Base-by-base conservation (phyloP, 78 protist genomes). In the Speleostelium caveatum region DNA sequence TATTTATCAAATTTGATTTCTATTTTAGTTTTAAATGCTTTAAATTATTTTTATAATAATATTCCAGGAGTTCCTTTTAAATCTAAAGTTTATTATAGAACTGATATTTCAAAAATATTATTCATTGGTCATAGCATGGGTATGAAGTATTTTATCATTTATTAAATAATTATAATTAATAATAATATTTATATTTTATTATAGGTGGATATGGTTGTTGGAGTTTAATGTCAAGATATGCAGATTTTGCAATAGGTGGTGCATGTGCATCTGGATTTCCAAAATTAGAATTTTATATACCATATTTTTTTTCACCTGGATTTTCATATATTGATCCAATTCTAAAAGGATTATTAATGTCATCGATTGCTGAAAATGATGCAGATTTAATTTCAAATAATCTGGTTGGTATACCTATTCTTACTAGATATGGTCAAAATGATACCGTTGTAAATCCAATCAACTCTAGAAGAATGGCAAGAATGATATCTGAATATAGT, bases 361-460 rank as follows among this genome's bases (percentile, higher is more conserved):
- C 87, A n/a, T 62, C 87, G 26, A 78, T 78, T 24, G 73, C 87
- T 45, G 87, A 78, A 42, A 45, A 78, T 51, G 87, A 78, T 36
- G 41, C 32, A 35, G 87, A 78, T 53, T 14, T 78, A 4, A 51
- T 65, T 30, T 39, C 75, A 17, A 35, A 73, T 2, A 78, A 78
- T 78, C 17, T 78, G 1, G 87, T 59, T 24, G 87, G 87, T 33
- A n/a, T 78, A n/a, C 87, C 87, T 35, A 51, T 78, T 51, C 28
- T 72, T 60, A 45, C 53, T 28, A 66, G 87, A 16, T 78, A 78
- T 65, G 87, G 87, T 17, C 53, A 51, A 33, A 65, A 62, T 38
- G 87, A 78, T 53, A 65, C 87, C 10, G 65, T 49, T 36, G 87
- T 78, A 1, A 65, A 62, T 53, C 87, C 87, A 65, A 65, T 73